A percentile compares a stretch with the other conserved stretches of the same genome.
These are phyloP conservation scores for Corrigiola litoralis DNA, from an alignment of 179 eudicot genomes.

Conservation along the genomic window DNA sequence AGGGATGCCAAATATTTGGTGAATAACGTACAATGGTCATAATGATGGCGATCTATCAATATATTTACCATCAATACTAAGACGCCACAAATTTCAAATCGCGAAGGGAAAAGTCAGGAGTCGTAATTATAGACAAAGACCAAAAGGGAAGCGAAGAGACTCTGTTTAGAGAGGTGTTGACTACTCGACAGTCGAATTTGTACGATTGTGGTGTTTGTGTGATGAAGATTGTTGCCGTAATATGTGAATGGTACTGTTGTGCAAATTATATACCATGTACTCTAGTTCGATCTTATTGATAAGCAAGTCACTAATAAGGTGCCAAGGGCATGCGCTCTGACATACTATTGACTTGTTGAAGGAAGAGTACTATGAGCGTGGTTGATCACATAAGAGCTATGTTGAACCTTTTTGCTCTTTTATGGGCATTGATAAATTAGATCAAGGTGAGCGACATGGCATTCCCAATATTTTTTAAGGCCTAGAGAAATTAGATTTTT, in stretches of 20 bases:
- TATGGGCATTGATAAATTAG: too few species aligned
- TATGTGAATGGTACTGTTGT: not conserved
- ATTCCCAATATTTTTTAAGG: too few species aligned
- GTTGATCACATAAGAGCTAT: too few species aligned
- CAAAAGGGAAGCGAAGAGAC: not conserved
- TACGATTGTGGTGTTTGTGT: not conserved
- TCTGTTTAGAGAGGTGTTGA: not conserved
- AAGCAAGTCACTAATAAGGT: not conserved
- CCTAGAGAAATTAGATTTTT: too few species aligned
- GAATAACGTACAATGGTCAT: not conserved
- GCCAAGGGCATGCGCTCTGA: not conserved
- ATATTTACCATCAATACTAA: not conserved
- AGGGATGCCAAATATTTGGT: not conserved
- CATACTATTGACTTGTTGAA: not conserved
- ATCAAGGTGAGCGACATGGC: too few species aligned
- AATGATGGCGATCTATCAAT: not conserved
- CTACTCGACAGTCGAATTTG: not conserved
- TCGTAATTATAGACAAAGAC: not conserved
- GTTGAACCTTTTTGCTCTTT: too few species aligned
- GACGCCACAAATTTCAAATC: not conserved
- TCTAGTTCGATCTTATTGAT: not conserved
- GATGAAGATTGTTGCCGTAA: not conserved
- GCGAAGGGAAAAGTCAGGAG: not conserved
- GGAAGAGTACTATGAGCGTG: not conserved
- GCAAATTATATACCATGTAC: not conserved